These are phyloP conservation scores for Epichloe festucae DNA, from an alignment of 2,329 filamentous ascomycete genomes.

Conservation along the genomic window DNA sequence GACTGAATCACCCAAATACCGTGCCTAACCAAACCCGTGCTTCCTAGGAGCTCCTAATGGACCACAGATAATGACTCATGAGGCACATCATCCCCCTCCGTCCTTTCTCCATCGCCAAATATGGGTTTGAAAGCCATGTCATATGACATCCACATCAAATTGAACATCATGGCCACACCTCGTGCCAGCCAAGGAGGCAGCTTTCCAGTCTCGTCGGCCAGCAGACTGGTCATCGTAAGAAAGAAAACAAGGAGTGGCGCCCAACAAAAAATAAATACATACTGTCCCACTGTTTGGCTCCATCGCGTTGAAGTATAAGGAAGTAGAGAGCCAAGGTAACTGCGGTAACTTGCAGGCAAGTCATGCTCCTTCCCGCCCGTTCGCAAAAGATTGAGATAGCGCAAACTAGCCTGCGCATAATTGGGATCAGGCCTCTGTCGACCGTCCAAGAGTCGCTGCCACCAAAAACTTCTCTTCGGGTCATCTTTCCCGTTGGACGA, in stretches of 20 bases:
- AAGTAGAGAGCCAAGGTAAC: slow-evolving; percentile 55
- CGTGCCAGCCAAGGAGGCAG: slow-evolving; percentile 54
- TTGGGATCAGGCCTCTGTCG: slow-evolving; percentile 47
- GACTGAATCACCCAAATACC: too few species aligned
- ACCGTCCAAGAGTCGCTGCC: slow-evolving; percentile 31
- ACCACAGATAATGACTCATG: background rate
- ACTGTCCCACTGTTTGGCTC: slow-evolving; percentile 52
- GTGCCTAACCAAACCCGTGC: too few species aligned
- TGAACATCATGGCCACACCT: slow-evolving; percentile 39
- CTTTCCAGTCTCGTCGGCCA: slow-evolving; percentile 53
- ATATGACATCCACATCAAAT: slow-evolving; percentile 31
- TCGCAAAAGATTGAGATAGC: slow-evolving; percentile 71
- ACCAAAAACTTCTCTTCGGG: slow-evolving; percentile 28
- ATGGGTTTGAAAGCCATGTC: slow-evolving; percentile 37
- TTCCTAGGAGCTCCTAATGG: too few species aligned
- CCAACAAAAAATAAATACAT: slow-evolving; percentile 48
- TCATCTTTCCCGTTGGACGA: slow-evolving; percentile 22
- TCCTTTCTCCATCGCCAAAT: slow-evolving; percentile 81
- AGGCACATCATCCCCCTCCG: slow-evolving; percentile 15
- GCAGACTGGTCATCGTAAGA: slow-evolving; percentile 27
- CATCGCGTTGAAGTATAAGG: slow-evolving; percentile 57
- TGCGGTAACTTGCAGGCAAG: slow-evolving; percentile 67
- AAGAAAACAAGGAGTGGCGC: slow-evolving; percentile 41
- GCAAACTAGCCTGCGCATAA: slow-evolving; percentile 70
- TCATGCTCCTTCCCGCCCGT: slow-evolving; percentile 67